Evolutionary conservation across 1,284 basidiomycete species (phyloP).

Genomic region (Grifola frondosa): DNA sequence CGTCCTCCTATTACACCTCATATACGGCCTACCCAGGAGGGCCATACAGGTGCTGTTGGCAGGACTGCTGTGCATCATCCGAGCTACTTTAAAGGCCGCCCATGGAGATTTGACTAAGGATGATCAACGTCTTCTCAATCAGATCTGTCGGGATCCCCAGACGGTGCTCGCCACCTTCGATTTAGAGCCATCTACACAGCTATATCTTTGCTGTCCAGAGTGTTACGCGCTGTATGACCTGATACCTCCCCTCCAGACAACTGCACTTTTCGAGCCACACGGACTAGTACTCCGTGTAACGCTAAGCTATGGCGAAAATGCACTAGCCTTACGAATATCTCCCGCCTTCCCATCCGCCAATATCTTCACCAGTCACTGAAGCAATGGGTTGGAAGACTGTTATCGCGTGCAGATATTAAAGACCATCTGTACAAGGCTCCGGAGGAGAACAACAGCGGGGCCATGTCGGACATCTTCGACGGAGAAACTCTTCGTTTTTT

Average conservation of each 20-base stretch:
- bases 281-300: conserved; percentile 5
- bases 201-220: conserved; percentile 12
- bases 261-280: conserved; percentile 3
- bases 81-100: not conserved
- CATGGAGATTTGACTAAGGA: not conserved
- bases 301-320: conserved; percentile 1
- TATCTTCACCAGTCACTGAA: conserved; percentile 13
- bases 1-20: not conserved
- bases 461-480: conserved; percentile 19
- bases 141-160: too few species aligned
- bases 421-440: not conserved
- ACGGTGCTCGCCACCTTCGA: conserved; percentile 10
- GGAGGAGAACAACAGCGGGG: too few species aligned
- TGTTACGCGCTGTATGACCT: conserved; percentile 11
- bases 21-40: not conserved
- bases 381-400: conserved; percentile 12
- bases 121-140: not conserved
- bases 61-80: not conserved
- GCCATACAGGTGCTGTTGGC: not conserved
- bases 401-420: conserved; percentile 12
- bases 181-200: conserved; percentile 6
- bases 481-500: too few species aligned
- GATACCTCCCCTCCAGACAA: not conserved
- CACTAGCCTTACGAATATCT: not conserved
- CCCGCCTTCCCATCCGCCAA: conserved; percentile 3